Conservation (phyloP, 1,284 basidiomycete genomes). For the Austroboletus rostrupii region DNA sequence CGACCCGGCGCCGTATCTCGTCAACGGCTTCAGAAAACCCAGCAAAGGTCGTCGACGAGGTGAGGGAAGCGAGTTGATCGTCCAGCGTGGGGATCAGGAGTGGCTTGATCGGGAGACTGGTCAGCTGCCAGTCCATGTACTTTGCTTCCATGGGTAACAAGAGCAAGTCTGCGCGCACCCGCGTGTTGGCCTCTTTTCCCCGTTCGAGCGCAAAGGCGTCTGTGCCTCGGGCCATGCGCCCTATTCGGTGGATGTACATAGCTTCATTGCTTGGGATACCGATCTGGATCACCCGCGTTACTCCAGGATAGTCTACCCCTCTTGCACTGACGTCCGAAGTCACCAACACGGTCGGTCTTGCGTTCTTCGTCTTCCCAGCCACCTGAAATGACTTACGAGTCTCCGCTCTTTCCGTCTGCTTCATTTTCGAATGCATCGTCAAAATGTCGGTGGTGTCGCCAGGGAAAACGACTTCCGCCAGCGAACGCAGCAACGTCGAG, state of each 20-base stretch:
- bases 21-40: conserved; percentile 26
- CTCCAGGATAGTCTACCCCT: conserved; percentile 87
- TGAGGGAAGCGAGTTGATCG: conserved; percentile 11
- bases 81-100: conserved; percentile 34
- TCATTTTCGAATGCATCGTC: conserved; percentile 86
- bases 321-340: conserved; percentile 90
- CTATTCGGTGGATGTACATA: conserved; percentile 90
- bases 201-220: conserved; percentile 44
- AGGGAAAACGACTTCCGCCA: conserved; percentile 45
- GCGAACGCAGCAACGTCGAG: conserved; percentile 56
- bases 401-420: conserved; percentile 41
- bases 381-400: conserved; percentile 38
- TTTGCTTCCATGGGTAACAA: conserved; percentile 80
- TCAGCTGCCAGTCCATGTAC: conserved; percentile 66
- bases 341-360: conserved; percentile 62
- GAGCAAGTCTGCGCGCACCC: conserved; percentile 74
- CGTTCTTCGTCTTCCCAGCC: conserved; percentile 47
- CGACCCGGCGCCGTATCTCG: conserved; percentile 41
- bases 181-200: background rate
- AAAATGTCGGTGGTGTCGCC: conserved; percentile 55
- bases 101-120: conserved; percentile 69
- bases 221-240: conserved; percentile 82
- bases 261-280: conserved; percentile 73
- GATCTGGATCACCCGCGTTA: conserved; percentile 92
- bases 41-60: background rate